Evolutionary conservation across 306 rosid genomes (phyloP), one percentile per base, ranked within the genome.

Genomic region (Neltuma alba): DNA sequence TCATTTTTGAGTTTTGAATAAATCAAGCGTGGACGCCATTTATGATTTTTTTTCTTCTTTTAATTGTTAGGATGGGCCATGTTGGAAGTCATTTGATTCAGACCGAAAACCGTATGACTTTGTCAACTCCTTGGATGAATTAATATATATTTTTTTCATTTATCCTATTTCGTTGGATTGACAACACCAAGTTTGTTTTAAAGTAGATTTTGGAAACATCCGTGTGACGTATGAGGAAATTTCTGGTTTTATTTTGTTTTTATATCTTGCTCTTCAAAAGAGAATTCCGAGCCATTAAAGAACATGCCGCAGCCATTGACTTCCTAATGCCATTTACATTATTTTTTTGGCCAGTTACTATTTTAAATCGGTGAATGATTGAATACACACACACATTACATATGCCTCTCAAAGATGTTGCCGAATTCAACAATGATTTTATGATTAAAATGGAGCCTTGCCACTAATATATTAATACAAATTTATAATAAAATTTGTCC

Each of bases 281-380:
- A 57, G 58, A 38, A 67, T 37, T 66, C 65, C 47, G 8, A 67
- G 68, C 15, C 18, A 58, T 7, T 44, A n/a, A 28, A 30, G 40
- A 28, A 41, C 40, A 23, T 52, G 79, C 75, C 7, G n/a, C n/a
- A n/a, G 70, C 78, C 42, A 40, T 73, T 55, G 74, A 50, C 61
- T 8, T 54, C 6, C 31, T 37, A n/a, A n/a, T n/a, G n/a, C n/a
- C n/a, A 47, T 64, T 68, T n/a, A 50, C 58, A 7, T 1, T 10
- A 6, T 50, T 5, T 50, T 20, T 50, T 20, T 20, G 2, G 25
- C 23, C 58, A 7, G 5, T 12, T 13, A 13, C 48, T 42, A 42
- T 42, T 12, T 13, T 21, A 54, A 11, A 7, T 52, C 28, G 13
- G 9, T n/a, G 31, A 4, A 13, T 40, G 21, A n/a, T n/a, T n/a